Conservation (phyloP, 768 basidiomycete species). For the Boletus bicolor region DNA sequence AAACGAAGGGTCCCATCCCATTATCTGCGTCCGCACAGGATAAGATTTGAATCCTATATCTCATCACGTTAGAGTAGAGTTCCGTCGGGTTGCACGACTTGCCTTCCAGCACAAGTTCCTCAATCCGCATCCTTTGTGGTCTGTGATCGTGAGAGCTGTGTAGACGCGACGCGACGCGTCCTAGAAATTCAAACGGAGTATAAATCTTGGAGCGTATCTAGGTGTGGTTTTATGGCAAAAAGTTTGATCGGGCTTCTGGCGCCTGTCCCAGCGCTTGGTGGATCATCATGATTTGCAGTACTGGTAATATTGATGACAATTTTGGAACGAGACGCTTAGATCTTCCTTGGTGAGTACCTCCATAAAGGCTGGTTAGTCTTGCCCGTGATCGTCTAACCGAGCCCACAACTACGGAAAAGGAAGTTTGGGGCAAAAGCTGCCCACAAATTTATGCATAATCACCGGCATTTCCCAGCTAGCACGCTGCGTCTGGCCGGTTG, state of each 20-base stretch:
- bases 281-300: neutral
- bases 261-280: slow-evolving; percentile 16
- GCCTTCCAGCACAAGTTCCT: slow-evolving; percentile 95
- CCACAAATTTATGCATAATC: slow-evolving; percentile 13
- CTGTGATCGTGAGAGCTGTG: neutral
- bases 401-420: slow-evolving; percentile 10
- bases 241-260: neutral
- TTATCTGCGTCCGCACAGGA: slow-evolving; percentile 92
- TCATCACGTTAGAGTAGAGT: neutral
- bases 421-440: slow-evolving; percentile 15
- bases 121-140: slow-evolving; percentile 73
- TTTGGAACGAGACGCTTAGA: neutral
- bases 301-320: neutral
- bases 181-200: slow-evolving; percentile 25
- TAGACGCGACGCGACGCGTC: slow-evolving; percentile 34
- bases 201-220: slow-evolving; percentile 10
- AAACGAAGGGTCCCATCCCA: slow-evolving; percentile 97
- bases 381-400: neutral
- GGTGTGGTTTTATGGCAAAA: neutral
- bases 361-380: no score
- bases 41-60: slow-evolving; percentile 92
- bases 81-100: neutral
- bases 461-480: slow-evolving; percentile 7
- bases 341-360: neutral
- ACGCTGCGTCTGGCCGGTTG: neutral